Evolutionary conservation across 1,139 yeast genomes (phyloP).

Genomic region (Geotrichum cucujoidarum): DNA sequence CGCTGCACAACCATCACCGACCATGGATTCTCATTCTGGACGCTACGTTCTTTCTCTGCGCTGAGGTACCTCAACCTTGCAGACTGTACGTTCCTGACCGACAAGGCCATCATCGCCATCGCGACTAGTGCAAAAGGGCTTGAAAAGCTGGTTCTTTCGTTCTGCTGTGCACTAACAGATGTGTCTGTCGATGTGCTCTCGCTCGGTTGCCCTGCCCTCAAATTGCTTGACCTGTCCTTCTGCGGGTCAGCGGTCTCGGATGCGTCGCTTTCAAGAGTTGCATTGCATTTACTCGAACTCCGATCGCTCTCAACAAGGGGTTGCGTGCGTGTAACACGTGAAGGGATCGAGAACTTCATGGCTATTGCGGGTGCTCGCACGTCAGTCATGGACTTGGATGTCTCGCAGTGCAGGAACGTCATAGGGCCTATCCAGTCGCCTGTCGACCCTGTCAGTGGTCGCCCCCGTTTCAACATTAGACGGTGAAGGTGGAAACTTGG

Average conservation of each 20-base stretch:
- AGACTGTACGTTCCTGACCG: slow-evolving; percentile 71
- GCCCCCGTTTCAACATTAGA: background rate
- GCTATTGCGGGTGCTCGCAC: slow-evolving; percentile 44
- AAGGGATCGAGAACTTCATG: slow-evolving; percentile 63
- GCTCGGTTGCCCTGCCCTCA: slow-evolving; percentile 55
- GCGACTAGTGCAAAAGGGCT: slow-evolving; percentile 58
- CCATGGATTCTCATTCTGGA: slow-evolving; percentile 65
- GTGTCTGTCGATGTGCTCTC: slow-evolving; percentile 61
- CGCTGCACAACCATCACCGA: slow-evolving; percentile 77
- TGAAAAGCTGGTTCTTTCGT: slow-evolving; percentile 55
- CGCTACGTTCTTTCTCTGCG: slow-evolving; percentile 48
- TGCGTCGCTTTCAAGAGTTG: slow-evolving; percentile 56
- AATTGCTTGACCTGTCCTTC: slow-evolving; percentile 56
- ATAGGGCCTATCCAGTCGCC: slow-evolving; percentile 1
- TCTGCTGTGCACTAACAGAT: slow-evolving; percentile 72
- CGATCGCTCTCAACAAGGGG: slow-evolving; percentile 54
- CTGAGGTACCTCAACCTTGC: slow-evolving; percentile 51
- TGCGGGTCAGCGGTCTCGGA: slow-evolving; percentile 82
- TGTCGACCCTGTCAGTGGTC: background rate
- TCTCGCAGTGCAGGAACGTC: slow-evolving; percentile 62
- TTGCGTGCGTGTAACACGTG: slow-evolving; percentile 68
- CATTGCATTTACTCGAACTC: slow-evolving; percentile 49
- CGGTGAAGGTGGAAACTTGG: too few relatives aligned
- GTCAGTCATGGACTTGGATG: slow-evolving; percentile 50
- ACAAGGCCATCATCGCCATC: slow-evolving; percentile 56